Conservation (phyloP, 805 yeast species). For the Wickerhamiella domercqiae region DNA sequence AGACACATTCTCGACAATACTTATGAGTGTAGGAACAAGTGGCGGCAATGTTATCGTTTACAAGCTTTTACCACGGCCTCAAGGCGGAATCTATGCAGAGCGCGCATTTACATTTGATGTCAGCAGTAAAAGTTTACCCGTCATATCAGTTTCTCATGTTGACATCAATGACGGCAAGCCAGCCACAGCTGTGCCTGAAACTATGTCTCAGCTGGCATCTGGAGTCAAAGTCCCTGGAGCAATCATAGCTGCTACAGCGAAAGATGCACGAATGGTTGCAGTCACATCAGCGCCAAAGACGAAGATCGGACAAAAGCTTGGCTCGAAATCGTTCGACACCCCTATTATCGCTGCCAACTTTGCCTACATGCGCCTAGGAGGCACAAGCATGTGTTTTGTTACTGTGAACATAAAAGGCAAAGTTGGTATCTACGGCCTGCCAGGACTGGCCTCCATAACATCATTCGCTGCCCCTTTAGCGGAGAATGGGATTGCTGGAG, state of each 20-base stretch:
- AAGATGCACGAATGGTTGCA: conserved; percentile 43
- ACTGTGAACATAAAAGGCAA: conserved; percentile 13
- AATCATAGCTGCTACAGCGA: conserved; percentile 37
- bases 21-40: conserved; percentile 62
- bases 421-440: conserved; percentile 15
- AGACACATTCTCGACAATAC: conserved; percentile 56
- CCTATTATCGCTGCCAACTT: conserved; percentile 38
- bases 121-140: conserved; percentile 30
- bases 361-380: conserved; percentile 30
- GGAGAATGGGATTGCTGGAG: conserved; percentile 12
- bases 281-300: conserved; percentile 44
- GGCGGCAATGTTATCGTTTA: conserved; percentile 54
- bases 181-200: conserved; percentile 44
- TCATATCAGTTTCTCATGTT: conserved; percentile 43
- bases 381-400: conserved; percentile 28
- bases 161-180: conserved; percentile 46
- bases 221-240: conserved; percentile 52
- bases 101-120: conserved; percentile 34
- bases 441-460: conserved; percentile 13
- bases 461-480: conserved; percentile 10
- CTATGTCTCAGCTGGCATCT: conserved; percentile 41
- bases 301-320: conserved; percentile 34
- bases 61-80: conserved; percentile 45
- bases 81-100: conserved; percentile 37
- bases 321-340: conserved; percentile 47